Evolutionary conservation across 2,329 filamentous ascomycete genomes (phyloP), one percentile per base, ranked within the genome.

Genomic region (Nothophoma quercina): DNA sequence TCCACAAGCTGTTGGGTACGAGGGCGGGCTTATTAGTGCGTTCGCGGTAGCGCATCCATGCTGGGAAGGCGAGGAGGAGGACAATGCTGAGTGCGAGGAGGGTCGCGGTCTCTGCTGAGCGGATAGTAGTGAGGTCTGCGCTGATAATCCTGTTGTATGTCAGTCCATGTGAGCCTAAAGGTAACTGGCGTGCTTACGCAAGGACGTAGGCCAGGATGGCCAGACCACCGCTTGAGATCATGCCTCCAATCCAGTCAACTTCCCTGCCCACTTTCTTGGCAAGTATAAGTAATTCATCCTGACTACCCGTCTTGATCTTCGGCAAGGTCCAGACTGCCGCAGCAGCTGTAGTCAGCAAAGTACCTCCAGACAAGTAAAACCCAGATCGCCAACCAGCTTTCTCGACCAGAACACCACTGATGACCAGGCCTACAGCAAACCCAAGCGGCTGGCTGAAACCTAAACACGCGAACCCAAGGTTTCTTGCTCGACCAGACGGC

Each of bases 401-500:
- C 34, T 81, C 77, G 5, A 78, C 70, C 10, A 83, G 65, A 1
- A 83, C 64, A 10, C 82, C 82, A 8, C 77, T 80, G 1, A 83
- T 56, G 1, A 84, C 77, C 0, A 84, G 64, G 0, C 82, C 82
- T 7, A 82, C 59, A 0, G 78, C 80, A 57, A 82, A 84, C 0
- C 81, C 82, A 0, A 83, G 63, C 0, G 79, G 77, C 47, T 79
- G 76, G 32, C 75, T 77, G 18, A 81, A 62, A 0, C 81, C 79
- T 5, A 81, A 51, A 47, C 75, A 79, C 25, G 58, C 60, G 56
- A 73, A 70, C 0, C 64, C 61, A 63, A 79, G 40, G 65, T 71
- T 72, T 15, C 67, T 53, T 3, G 61, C 52, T 39, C 60, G 51
- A 9, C 69, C 68, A 12, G 56, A 43, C 1, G 64, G 66, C 2